These are phyloP conservation scores for Eucalyptus albens DNA, from an alignment of 345 rosid species.

Conservation along the genomic window DNA sequence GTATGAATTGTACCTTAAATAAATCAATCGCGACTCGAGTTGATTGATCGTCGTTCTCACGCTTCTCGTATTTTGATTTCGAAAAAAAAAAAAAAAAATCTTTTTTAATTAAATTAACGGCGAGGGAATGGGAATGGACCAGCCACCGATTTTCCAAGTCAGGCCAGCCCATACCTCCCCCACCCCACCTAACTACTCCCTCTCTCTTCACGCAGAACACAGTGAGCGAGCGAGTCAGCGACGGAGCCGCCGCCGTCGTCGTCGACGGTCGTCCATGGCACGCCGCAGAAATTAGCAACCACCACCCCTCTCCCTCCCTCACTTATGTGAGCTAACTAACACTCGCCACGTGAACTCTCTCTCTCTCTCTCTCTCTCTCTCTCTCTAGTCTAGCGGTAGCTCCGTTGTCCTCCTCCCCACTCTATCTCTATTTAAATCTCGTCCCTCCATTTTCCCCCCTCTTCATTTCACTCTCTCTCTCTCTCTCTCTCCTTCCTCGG, in stretches of 20 bases:
- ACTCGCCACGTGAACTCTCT: slow-evolving; percentile 25
- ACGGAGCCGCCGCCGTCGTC: neutral
- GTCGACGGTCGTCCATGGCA: neutral
- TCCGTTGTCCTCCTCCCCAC: neutral
- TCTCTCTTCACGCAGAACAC: neutral
- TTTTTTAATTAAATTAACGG: neutral
- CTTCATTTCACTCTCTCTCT: neutral
- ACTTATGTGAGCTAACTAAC: slow-evolving; percentile 19
- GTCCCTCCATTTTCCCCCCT: neutral
- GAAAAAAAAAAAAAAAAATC: neutral
- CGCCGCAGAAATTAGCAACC: neutral
- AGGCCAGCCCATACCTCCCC: neutral
- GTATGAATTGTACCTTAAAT: neutral
- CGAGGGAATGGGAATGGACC: neutral
- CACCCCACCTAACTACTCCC: neutral
- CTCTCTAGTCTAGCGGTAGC: neutral
- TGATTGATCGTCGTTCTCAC: neutral
- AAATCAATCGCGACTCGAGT: neutral
- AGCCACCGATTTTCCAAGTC: neutral
- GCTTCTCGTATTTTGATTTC: neutral
- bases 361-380: neutral
- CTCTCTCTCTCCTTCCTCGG: neutral
- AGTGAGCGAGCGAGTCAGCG: neutral
- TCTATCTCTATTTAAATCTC: neutral
- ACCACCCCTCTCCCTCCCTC: neutral